Base-by-base conservation (phyloP, 371 early-diverging fungal species). In the Capillidium rhysosporum region DNA sequence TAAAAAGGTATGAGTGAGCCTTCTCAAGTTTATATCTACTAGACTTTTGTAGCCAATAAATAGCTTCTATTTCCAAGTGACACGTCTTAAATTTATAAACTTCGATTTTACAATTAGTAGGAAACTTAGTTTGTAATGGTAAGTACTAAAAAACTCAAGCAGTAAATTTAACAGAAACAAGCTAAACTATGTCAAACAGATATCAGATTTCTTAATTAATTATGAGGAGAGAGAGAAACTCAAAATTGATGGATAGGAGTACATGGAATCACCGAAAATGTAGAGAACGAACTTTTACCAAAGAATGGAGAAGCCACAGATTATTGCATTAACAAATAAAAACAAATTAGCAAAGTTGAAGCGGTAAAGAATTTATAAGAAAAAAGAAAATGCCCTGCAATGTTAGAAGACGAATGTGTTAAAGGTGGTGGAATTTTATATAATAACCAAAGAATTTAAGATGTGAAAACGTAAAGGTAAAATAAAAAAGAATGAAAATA, bases 221-320 rank as follows among this genome's bases (percentile, higher is more conserved):
- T 26, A 20, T 44, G 44, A 10, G 48, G 38, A 12, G 29, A 4
- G 44, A 30, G 12, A 38, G 25, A 40, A 54, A 52, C 10, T 52
- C 47, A 38, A 54, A 46, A 23, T 25, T 48, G 3, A 21, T n/a
- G 21, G 28, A 40, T 49, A 59, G 48, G 23, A 56, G 46, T 30
- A 23, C 29, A 55, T 39, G 21, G 55, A 52, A 26, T 46, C 26
- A 25, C 46, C 38, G 56, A 41, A 54, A 29, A 40, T 30, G 46
- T 39, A 58, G n/a, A n/a, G n/a, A 44, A 57, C 38, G 56, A 57
- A 30, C 43, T 59, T 40, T 38, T 25, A 28, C 28, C 53, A 8
- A 23, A 46, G 18, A 43, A 43, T 7, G n/a, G 43, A 43, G 21
- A 43, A 21, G 21, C 43, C 43, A 14, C 43, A 43, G 43, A 43